phyloP scores from a whole-genome alignment of 2,329 filamentous ascomycete species.

The Fusarium longipes region DNA sequence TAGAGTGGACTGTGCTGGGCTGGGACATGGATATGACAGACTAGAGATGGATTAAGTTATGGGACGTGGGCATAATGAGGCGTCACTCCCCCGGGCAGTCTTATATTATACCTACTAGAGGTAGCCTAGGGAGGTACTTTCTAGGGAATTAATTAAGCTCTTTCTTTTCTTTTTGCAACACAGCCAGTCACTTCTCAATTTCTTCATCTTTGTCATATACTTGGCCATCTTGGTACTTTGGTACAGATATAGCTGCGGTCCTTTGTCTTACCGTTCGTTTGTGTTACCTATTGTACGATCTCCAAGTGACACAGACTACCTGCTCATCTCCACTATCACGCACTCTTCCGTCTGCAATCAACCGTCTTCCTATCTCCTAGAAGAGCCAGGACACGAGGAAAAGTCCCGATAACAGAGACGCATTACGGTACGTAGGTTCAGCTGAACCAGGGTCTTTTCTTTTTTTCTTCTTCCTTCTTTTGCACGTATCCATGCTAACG shows the following conservation, averaged over 20 bases:
- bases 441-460: background rate
- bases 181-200: constrained; percentile 16
- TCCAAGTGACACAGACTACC: constrained; percentile 19
- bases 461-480: background rate
- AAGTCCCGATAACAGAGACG: constrained; percentile 26
- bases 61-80: constrained; percentile 26
- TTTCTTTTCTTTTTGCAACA: constrained; percentile 5
- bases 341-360: constrained; percentile 19
- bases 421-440: constrained; percentile 15
- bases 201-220: constrained; percentile 17
- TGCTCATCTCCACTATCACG: constrained; percentile 7
- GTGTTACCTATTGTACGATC: background rate
- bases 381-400: constrained; percentile 16
- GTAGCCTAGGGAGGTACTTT: background rate
- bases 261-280: no score
- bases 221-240: background rate
- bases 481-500: constrained; percentile 2
- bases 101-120: no score
- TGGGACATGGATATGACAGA: background rate
- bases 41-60: background rate
- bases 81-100: constrained; percentile 21
- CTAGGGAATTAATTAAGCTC: constrained; percentile 1
- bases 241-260: no score
- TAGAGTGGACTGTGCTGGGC: constrained; percentile 9
- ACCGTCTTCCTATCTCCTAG: constrained; percentile 13